Conservation (phyloP, 805 yeast genomes). For the Pichia ethanolica region DNA sequence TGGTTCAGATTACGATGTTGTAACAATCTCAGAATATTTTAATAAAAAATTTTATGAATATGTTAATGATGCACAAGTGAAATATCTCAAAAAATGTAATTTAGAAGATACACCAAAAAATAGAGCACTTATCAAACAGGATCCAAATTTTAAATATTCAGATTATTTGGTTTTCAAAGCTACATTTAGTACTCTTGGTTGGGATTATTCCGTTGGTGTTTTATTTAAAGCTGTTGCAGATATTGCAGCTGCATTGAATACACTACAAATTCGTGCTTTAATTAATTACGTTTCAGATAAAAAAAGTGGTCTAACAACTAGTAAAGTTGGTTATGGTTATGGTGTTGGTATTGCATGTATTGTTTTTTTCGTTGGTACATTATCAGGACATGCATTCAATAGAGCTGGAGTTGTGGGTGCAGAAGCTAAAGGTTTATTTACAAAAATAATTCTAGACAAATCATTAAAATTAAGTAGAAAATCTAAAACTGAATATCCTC, state of each 20-base stretch:
- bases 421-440: constrained; percentile 60
- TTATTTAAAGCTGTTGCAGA: constrained; percentile 40
- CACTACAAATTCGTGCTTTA: constrained; percentile 57
- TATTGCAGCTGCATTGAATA: constrained; percentile 47
- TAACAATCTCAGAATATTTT: constrained; percentile 31
- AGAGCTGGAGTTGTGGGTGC: constrained; percentile 59
- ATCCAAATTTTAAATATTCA: constrained; percentile 37
- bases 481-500: constrained; percentile 53
- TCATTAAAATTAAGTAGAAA: constrained; percentile 54
- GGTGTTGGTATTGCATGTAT: constrained; percentile 62
- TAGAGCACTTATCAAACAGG: constrained; percentile 21
- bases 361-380: constrained; percentile 40
- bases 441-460: constrained; percentile 63
- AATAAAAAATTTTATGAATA: constrained; percentile 26
- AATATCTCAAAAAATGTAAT: constrained; percentile 28
- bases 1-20: constrained; percentile 33
- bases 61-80: constrained; percentile 24
- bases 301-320: constrained; percentile 37
- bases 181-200: constrained; percentile 41
- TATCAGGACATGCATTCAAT: constrained; percentile 58
- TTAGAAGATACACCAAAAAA: constrained; percentile 31
- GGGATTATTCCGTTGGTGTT: constrained; percentile 35
- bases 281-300: constrained; percentile 55
- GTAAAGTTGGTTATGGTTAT: constrained; percentile 61
- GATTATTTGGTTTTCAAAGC: constrained; percentile 37